Evolutionary conservation across 345 rosid species (phyloP).

Genomic region (Eucalyptus sp.): DNA sequence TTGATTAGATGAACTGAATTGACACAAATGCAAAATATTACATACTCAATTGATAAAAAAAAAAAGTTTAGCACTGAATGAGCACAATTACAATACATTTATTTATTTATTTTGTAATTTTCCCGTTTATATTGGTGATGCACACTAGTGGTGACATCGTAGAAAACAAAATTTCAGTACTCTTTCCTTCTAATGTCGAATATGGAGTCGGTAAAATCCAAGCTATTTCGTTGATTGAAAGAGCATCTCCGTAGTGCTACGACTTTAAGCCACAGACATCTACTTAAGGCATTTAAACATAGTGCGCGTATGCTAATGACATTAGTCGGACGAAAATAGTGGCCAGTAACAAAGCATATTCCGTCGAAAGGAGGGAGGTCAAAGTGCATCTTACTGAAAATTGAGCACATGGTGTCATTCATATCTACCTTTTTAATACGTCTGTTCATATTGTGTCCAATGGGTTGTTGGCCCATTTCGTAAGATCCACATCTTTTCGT

Average conservation of each 20-base stretch:
- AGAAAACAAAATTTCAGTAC: not conserved
- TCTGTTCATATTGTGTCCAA: not conserved
- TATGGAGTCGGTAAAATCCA: not conserved
- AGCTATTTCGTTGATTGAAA: not conserved
- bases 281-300: not conserved
- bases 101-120: no score
- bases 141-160: not conserved
- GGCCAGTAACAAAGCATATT: not conserved
- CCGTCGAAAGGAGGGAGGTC: not conserved
- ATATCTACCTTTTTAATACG: not conserved
- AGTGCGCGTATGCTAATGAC: not conserved
- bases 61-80: rapidly evolving
- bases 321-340: not conserved
- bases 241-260: not conserved
- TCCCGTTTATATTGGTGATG: not conserved
- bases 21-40: not conserved
- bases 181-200: not conserved
- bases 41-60: no score
- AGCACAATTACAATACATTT: no score
- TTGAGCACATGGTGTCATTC: not conserved
- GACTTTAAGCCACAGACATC: not conserved
- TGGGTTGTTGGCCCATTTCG: not conserved
- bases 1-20: no score
- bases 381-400: not conserved
- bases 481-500: not conserved